A percentile compares a stretch with the other conserved stretches of the same genome.
Evolutionary conservation across 2,329 filamentous ascomycete species (phyloP).

Genomic region (Claviceps capensis): DNA sequence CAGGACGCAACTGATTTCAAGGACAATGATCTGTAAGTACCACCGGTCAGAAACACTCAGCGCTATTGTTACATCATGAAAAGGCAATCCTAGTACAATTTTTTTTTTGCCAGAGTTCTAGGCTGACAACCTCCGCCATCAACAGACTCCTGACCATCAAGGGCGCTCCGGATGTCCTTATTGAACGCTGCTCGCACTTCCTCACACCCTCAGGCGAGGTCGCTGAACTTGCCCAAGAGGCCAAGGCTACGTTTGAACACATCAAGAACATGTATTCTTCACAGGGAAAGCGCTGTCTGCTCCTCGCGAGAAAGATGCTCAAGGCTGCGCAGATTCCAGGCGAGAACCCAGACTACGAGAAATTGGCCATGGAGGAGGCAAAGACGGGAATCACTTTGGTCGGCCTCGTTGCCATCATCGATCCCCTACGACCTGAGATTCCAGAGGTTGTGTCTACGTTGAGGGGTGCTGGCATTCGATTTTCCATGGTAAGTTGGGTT

Average conservation of each 20-base stretch:
- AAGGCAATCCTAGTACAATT: neutral
- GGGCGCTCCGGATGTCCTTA: constrained; percentile 61
- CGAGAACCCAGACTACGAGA: constrained; percentile 31
- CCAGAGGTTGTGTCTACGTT: constrained; percentile 51
- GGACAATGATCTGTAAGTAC: constrained; percentile 22
- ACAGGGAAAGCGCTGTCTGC: constrained; percentile 52
- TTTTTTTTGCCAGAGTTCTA: neutral
- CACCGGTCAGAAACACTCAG: too few relatives aligned
- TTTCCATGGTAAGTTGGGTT: constrained; percentile 49
- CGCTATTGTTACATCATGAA: too few relatives aligned
- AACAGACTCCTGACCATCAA: constrained; percentile 56
- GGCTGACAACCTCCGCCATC: neutral
- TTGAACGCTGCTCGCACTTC: constrained; percentile 46
- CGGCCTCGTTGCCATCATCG: constrained; percentile 65
- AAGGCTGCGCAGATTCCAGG: constrained; percentile 22
- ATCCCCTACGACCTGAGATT: constrained; percentile 63
- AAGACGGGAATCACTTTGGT: constrained; percentile 50
- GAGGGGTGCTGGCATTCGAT: constrained; percentile 55
- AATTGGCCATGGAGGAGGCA: constrained; percentile 40
- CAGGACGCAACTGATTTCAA: constrained; percentile 21
- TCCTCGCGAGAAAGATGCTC: constrained; percentile 49
- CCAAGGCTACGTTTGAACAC: constrained; percentile 33
- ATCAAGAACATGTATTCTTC: constrained; percentile 57
- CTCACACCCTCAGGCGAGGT: constrained; percentile 41
- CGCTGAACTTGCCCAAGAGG: constrained; percentile 31